Percentiles rank a stretch among this genome's conserved stretches.
Conservation (phyloP, 306 rosid species). For the Cyamopsis tetragonoloba region DNA sequence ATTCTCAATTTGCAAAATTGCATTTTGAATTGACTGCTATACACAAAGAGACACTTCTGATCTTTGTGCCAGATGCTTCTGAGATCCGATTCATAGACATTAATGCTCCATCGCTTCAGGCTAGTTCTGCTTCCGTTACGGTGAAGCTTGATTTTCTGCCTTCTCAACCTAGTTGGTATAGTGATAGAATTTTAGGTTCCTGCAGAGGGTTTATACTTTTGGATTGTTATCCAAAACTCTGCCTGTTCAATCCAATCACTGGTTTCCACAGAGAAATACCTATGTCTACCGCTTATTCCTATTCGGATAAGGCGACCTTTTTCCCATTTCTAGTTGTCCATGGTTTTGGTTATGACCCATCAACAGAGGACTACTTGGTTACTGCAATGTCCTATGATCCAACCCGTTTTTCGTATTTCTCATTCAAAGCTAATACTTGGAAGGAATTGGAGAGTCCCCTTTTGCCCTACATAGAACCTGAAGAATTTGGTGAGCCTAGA, state of each 20-base stretch:
- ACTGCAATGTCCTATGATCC: background rate
- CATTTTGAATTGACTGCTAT: too few relatives aligned
- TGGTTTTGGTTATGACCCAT: constrained; percentile 18
- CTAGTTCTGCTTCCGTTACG: background rate
- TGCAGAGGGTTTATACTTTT: constrained; percentile 14
- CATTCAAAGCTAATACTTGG: too few relatives aligned
- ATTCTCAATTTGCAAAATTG: too few relatives aligned
- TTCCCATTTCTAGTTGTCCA: too few relatives aligned
- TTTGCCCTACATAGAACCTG: background rate
- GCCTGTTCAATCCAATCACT: background rate
- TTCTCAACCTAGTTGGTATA: accelerated
- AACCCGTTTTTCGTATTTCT: background rate
- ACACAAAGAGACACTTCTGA: too few relatives aligned
- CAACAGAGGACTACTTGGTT: constrained; percentile 13
- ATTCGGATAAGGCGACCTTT: too few relatives aligned
- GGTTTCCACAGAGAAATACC: background rate
- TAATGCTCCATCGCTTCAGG: too few relatives aligned
- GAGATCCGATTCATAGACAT: too few relatives aligned
- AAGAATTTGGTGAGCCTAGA: background rate
- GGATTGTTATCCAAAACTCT: background rate
- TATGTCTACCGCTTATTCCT: background rate
- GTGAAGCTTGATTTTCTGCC: background rate
- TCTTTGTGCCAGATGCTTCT: too few relatives aligned
- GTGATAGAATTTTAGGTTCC: background rate
- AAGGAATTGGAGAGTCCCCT: background rate